These are phyloP conservation scores for Choanephora cucurbitarum DNA, from an alignment of 371 early-diverging fungal species.

Conservation along the genomic window DNA sequence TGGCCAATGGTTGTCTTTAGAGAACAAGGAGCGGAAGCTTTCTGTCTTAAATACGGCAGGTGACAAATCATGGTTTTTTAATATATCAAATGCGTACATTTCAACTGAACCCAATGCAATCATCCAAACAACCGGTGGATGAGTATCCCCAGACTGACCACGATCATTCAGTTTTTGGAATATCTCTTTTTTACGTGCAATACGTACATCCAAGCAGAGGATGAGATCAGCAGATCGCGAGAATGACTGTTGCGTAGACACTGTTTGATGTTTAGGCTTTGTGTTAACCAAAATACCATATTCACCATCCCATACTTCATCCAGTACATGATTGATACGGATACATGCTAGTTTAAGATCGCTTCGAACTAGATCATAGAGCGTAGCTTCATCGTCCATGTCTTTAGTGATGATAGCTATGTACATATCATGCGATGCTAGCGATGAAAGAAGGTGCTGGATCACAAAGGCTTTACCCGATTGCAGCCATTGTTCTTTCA, in stretches of 20 bases:
- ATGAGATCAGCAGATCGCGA: constrained; percentile 3
- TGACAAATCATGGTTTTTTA: not conserved
- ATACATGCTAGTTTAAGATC: constrained; percentile 2
- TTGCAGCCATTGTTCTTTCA: constrained; percentile 5
- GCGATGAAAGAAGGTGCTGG: not conserved
- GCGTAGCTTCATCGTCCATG: constrained; percentile 12
- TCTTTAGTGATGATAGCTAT: constrained; percentile 1
- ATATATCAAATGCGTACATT: not conserved
- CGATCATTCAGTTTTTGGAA: not conserved
- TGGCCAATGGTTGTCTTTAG: constrained; percentile 7
- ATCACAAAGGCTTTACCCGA: constrained; percentile 17
- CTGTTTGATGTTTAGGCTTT: not conserved
- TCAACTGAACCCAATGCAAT: constrained; percentile 18
- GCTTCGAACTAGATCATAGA: not conserved
- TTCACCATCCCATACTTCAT: constrained; percentile 11
- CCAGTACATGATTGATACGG: constrained; percentile 13
- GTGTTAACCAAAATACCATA: constrained; percentile 22
- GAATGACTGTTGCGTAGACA: not conserved
- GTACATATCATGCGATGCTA: constrained; percentile 1
- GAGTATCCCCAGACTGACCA: no score
- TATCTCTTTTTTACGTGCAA: not conserved
- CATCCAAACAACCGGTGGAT: constrained; percentile 10
- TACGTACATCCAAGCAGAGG: constrained; percentile 10
- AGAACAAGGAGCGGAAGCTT: not conserved
- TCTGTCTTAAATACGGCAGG: not conserved